Evolutionary conservation across 768 basidiomycete genomes (phyloP).

Genomic region (Mycena crocata): DNA sequence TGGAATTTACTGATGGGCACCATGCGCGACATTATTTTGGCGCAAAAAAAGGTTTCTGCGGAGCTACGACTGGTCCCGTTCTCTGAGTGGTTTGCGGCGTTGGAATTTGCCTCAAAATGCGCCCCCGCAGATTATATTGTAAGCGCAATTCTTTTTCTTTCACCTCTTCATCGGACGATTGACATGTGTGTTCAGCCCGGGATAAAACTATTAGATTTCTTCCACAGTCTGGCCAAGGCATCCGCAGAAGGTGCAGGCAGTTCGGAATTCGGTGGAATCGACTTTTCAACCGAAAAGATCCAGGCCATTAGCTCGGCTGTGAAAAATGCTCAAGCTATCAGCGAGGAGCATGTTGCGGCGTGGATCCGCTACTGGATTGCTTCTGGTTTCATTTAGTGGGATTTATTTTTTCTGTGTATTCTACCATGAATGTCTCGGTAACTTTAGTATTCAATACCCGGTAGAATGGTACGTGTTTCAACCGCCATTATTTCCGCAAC

Average conservation of each 20-base stretch:
- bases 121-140: slow-evolving; percentile 10
- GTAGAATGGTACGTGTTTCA: too few relatives aligned
- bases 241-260: neutral
- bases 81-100: slow-evolving; percentile 34
- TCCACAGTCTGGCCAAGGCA: slow-evolving; percentile 33
- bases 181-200: slow-evolving; percentile 41
- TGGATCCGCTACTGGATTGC: neutral
- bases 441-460: too few relatives aligned
- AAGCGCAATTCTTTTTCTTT: neutral
- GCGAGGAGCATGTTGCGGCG: neutral
- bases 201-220: slow-evolving; percentile 50
- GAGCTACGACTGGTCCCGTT: slow-evolving; percentile 32
- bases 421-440: too few relatives aligned
- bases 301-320: slow-evolving; percentile 36
- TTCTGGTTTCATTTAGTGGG: neutral
- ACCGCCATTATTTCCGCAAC: too few relatives aligned
- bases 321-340: neutral
- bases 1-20: slow-evolving; percentile 42
- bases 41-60: neutral
- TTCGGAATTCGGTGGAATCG: slow-evolving; percentile 38
- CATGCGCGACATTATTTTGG: slow-evolving; percentile 24
- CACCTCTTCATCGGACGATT: neutral
- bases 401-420: too few relatives aligned
- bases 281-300: slow-evolving; percentile 43
- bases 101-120: slow-evolving; percentile 24